Base-by-base conservation (phyloP, 2,329 filamentous ascomycete genomes). In the Exophiala dermatitidis region DNA sequence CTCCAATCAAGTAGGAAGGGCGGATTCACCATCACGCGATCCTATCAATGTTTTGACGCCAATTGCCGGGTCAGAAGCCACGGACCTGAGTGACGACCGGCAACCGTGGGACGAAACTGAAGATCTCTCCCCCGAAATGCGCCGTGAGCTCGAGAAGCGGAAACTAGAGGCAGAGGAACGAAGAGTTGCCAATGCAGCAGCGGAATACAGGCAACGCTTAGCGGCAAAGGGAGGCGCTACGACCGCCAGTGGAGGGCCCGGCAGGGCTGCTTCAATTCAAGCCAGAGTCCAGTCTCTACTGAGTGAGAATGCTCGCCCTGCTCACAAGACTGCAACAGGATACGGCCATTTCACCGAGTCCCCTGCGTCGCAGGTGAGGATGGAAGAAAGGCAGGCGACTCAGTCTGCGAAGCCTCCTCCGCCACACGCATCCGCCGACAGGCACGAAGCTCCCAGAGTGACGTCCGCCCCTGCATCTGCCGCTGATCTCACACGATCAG, bases 271-370 rank as follows among this genome's bases (percentile, higher is more conserved):
- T n/a, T 87, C 85, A 29, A 98, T 98, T 63, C 90, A 97, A 67
- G 90, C 88, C 65, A 85, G 91, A 59, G 88, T 98, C 50, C 88
- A 94, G 72, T 88, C 82, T 46, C 75, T 97, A 46, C 74, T 98
- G 10, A 84, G 84, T 56, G 90, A 96, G 64, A 88, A 85, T 38
- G 81, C 82, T 62, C 82, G 77, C 60, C 75, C 81, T 3, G 71
- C 76, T 0, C 71, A 73, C 9, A 82, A 84, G 60, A 95, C 89
- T 0, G 90, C 90, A 0, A 84, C 90, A 59, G 91, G 91, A 0
- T 97, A 97, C 67, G 93, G 93, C 5, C 84, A 84, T 56, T 96
- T 87, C 68, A 90, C 90, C 19, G 86, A 84, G 58, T 60, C 63
- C 45, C 56, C 66, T 46, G 56, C 65, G 58, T 65, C 67, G 67